Percentiles rank a stretch among this genome's conserved stretches.
Evolutionary conservation across 768 basidiomycete species (phyloP).

Genomic region (Russula sp.): DNA sequence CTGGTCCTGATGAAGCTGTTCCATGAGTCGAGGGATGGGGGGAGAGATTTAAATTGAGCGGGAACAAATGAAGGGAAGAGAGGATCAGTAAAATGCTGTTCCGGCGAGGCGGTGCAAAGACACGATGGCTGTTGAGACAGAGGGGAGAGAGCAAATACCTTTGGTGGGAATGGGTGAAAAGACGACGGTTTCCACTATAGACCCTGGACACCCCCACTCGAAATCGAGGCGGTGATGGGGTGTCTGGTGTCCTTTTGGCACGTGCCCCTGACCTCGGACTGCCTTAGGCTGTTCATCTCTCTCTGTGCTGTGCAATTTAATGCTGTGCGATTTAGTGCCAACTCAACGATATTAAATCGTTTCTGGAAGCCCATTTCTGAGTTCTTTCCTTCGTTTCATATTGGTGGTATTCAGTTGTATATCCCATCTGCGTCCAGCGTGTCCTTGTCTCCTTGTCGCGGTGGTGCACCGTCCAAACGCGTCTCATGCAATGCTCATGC

Average conservation of each 20-base stretch:
- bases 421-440: background rate
- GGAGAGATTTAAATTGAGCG: constrained; percentile 14
- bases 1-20: constrained; percentile 24
- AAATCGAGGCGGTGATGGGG: background rate
- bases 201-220: constrained; percentile 9
- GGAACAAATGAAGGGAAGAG: background rate
- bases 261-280: background rate
- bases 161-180: background rate
- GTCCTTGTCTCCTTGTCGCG: background rate
- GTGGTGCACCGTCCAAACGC: background rate
- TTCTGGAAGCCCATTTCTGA: background rate
- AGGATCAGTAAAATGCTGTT: constrained; percentile 22
- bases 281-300: background rate
- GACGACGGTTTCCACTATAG: rapidly evolving
- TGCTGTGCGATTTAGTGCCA: background rate
- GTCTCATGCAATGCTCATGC: no score
- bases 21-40: constrained; percentile 17
- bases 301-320: no score
- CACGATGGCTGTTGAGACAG: background rate
- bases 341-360: background rate
- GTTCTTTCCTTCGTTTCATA: background rate
- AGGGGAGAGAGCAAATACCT: constrained; percentile 1
- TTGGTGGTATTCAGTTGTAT: background rate
- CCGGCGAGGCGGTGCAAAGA: constrained; percentile 18
- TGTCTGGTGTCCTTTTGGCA: background rate